These are phyloP conservation scores for Juglanconis oblonga DNA, from an alignment of 2,329 filamentous ascomycete species.

Conservation along the genomic window DNA sequence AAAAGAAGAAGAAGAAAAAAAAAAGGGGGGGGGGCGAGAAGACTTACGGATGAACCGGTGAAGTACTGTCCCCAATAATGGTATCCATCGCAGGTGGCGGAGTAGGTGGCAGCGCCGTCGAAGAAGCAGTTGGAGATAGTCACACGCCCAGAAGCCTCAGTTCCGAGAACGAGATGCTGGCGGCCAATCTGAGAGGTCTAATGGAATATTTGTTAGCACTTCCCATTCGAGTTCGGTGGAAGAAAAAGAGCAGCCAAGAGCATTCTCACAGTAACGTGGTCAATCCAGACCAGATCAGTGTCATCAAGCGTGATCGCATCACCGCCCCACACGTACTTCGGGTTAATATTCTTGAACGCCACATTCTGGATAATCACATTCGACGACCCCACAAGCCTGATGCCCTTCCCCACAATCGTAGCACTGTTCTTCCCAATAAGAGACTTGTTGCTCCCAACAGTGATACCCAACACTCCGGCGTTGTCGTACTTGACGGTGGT, in stretches of 20 bases:
- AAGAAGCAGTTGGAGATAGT: conserved; percentile 61
- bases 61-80: conserved; percentile 62
- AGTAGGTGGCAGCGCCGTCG: conserved; percentile 52
- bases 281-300: conserved; percentile 22
- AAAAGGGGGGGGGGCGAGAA: too few relatives aligned
- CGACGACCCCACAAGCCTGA: conserved; percentile 44
- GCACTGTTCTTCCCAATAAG: conserved; percentile 50
- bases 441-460: conserved; percentile 55
- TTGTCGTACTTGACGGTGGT: conserved; percentile 45
- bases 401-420: conserved; percentile 56
- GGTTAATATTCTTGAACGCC: conserved; percentile 53
- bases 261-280: conserved; percentile 14
- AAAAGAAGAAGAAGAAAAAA: not conserved
- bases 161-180: conserved; percentile 40
- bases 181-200: conserved; percentile 57
- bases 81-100: conserved; percentile 56
- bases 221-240: too few relatives aligned
- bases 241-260: too few relatives aligned
- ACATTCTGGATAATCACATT: conserved; percentile 63
- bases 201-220: conserved; percentile 27
- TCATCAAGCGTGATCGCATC: conserved; percentile 53
- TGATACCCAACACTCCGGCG: conserved; percentile 48
- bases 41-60: conserved; percentile 39
- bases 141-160: conserved; percentile 40
- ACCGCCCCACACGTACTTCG: conserved; percentile 58